Evolutionary conservation across 768 basidiomycete genomes (phyloP).

Genomic region (Collybia sordida): DNA sequence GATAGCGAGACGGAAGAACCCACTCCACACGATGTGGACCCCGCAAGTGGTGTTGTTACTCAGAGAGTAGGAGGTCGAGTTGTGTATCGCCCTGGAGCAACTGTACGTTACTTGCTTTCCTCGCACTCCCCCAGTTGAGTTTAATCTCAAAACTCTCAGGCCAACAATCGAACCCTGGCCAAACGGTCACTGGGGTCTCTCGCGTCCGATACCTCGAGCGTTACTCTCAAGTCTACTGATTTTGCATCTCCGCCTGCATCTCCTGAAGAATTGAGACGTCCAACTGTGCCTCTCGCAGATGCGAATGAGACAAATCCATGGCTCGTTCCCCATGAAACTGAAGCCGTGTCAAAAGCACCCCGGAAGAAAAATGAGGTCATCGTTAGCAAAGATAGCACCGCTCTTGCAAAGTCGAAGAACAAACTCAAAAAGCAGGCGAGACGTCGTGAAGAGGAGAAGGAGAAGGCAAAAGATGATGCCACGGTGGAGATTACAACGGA

Average conservation of each 20-base stretch:
- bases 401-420: conserved; percentile 66
- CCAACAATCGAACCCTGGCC: conserved; percentile 12
- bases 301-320: conserved; percentile 68
- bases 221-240: conserved; percentile 64
- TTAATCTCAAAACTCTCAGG: conserved; percentile 7
- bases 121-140: not conserved
- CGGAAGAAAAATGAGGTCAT: conserved; percentile 75
- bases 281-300: conserved; percentile 12
- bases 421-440: conserved; percentile 65
- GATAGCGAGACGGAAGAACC: conserved; percentile 29
- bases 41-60: conserved; percentile 38
- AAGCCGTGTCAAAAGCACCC: conserved; percentile 38
- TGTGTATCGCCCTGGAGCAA: conserved; percentile 54
- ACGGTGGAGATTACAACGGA: conserved; percentile 73
- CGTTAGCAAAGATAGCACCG: conserved; percentile 65
- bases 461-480: conserved; percentile 70
- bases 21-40: conserved; percentile 19
- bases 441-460: conserved; percentile 58
- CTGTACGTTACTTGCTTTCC: conserved; percentile 21
- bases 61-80: conserved; percentile 70
- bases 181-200: conserved; percentile 26
- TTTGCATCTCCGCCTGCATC: conserved; percentile 41
- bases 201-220: conserved; percentile 62
- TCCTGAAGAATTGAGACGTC: conserved; percentile 11
- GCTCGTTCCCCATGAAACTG: conserved; percentile 47